These are phyloP conservation scores for Smittium mucronatum DNA, from an alignment of 371 early-diverging fungal species.

Conservation along the genomic window DNA sequence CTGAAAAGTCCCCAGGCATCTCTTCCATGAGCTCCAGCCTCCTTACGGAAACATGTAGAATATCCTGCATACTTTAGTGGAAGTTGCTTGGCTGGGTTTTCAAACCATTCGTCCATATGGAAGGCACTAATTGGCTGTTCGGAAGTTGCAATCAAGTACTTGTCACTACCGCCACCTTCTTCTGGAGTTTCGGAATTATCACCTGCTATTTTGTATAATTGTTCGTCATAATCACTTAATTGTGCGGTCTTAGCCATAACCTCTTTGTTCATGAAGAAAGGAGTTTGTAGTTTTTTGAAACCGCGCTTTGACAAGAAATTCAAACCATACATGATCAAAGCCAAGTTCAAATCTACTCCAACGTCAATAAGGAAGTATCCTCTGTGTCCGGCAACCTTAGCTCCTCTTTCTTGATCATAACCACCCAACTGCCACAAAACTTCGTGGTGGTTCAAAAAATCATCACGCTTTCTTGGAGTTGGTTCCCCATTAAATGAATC, in stretches of 20 bases:
- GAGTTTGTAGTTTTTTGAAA: slow-evolving; percentile 96
- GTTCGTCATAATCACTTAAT: slow-evolving; percentile 98
- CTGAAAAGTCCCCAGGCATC: slow-evolving; percentile 99
- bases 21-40: slow-evolving; percentile 99
- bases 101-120: slow-evolving; percentile 95
- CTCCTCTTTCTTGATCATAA: slow-evolving; percentile 85
- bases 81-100: slow-evolving; percentile 76
- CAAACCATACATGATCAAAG: slow-evolving; percentile 94
- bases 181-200: slow-evolving; percentile 37
- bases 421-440: slow-evolving; percentile 84
- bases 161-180: slow-evolving; percentile 37
- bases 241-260: slow-evolving; percentile 99
- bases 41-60: slow-evolving; percentile 99
- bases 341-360: slow-evolving; percentile 94
- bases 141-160: slow-evolving; percentile 98
- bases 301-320: slow-evolving; percentile 78
- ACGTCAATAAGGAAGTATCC: slow-evolving; percentile 94
- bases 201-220: slow-evolving; percentile 89
- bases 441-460: slow-evolving; percentile 83
- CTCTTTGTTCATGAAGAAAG: slow-evolving; percentile 97
- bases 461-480: slow-evolving; percentile 49
- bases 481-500: slow-evolving; percentile 48
- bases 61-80: slow-evolving; percentile 96
- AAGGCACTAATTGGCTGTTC: slow-evolving; percentile 99
- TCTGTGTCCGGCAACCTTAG: slow-evolving; percentile 97